A percentile compares a stretch with the other conserved stretches of the same genome.
These are phyloP conservation scores for Eucalyptus pumila DNA, from an alignment of 345 rosid species.

Conservation along the genomic window DNA sequence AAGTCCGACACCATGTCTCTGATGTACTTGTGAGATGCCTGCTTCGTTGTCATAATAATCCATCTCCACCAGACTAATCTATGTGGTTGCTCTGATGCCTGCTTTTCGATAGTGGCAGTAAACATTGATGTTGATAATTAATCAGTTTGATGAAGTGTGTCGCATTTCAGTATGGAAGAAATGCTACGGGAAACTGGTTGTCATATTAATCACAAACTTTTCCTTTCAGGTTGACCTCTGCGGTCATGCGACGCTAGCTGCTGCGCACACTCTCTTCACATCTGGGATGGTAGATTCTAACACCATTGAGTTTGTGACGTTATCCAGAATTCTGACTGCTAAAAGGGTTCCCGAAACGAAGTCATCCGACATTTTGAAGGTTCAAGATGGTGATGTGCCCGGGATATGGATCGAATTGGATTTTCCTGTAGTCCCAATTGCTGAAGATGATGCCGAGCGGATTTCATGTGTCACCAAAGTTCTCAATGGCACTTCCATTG, in stretches of 20 bases:
- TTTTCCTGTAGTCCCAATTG: slow-evolving; percentile 28
- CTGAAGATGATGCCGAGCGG: slow-evolving; percentile 19
- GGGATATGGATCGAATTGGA: slow-evolving; percentile 35
- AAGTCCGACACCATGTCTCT: background rate
- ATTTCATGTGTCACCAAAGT: slow-evolving; percentile 24
- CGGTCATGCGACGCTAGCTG: slow-evolving; percentile 86
- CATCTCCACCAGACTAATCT: background rate
- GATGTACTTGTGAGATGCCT: background rate
- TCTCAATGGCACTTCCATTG: slow-evolving; percentile 27
- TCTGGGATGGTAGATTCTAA: slow-evolving; percentile 32
- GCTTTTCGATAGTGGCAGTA: background rate
- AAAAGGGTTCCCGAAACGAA: slow-evolving; percentile 21
- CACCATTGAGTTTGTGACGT: slow-evolving; percentile 50
- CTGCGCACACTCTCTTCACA: slow-evolving; percentile 57
- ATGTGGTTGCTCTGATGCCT: background rate
- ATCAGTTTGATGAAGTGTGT: background rate
- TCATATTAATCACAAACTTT: background rate
- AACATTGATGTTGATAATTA: background rate
- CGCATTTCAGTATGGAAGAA: background rate
- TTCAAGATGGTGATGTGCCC: slow-evolving; percentile 12
- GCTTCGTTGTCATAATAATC: background rate
- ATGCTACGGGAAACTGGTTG: background rate
- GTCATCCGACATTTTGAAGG: background rate
- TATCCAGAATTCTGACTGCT: slow-evolving; percentile 60
- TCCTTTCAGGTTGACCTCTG: slow-evolving; percentile 50